Evolutionary conservation across 2,329 filamentous ascomycete species (phyloP).

Genomic region (Colletotrichum chlorophyti): DNA sequence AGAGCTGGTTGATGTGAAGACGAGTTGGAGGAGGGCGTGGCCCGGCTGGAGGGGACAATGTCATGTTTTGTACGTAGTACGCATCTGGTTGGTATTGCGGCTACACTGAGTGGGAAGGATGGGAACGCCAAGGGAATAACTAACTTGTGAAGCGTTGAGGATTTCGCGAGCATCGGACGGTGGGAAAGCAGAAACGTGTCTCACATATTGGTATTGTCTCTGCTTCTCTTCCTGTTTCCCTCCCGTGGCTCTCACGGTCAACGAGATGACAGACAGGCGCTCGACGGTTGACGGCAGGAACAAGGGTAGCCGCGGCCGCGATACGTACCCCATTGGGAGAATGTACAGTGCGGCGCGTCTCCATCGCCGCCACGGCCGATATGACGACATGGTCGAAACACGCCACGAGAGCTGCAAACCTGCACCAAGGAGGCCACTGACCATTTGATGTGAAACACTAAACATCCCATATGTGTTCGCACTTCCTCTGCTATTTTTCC

Average conservation of each 20-base stretch:
- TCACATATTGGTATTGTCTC: too few relatives aligned
- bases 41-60: not conserved
- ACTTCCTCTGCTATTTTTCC: not conserved
- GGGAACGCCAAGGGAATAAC: not conserved
- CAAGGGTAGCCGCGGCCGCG: too few relatives aligned
- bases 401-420: not conserved
- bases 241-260: too few relatives aligned
- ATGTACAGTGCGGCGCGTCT: not conserved
- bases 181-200: slow-evolving; percentile 9
- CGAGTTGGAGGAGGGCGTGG: not conserved
- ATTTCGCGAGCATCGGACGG: too few relatives aligned
- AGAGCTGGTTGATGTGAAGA: too few relatives aligned
- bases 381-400: slow-evolving; percentile 21
- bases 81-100: not conserved
- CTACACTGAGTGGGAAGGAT: slow-evolving; percentile 3
- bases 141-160: slow-evolving; percentile 1
- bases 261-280: too few relatives aligned
- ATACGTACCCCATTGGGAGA: not conserved
- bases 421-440: not conserved
- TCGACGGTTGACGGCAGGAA: too few relatives aligned
- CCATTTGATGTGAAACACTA: slow-evolving; percentile 15
- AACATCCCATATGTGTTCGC: slow-evolving; percentile 1
- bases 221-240: not conserved
- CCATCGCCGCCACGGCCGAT: not conserved
- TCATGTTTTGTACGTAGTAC: not conserved